Conservation (phyloP, 2,329 filamentous ascomycete species). For the Colletotrichum lindemuthianum region DNA sequence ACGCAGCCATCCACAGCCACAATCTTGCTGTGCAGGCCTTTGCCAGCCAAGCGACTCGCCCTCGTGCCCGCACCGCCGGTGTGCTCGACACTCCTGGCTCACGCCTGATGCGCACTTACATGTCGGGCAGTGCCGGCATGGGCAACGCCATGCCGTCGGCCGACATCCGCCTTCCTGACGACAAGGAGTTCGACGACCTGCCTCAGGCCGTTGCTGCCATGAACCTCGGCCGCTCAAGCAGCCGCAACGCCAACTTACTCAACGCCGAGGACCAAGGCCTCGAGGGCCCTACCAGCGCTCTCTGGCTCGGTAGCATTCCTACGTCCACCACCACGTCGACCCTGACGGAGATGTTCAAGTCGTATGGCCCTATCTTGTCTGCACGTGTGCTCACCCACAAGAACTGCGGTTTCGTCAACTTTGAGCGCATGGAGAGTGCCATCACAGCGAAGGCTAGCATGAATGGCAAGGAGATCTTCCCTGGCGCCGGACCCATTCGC, state of each 20-base stretch:
- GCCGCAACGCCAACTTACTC: conserved; percentile 74
- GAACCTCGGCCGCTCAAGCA: conserved; percentile 74
- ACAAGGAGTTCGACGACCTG: conserved; percentile 82
- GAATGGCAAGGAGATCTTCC: conserved; percentile 98
- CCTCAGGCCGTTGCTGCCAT: conserved; percentile 85
- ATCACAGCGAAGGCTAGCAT: conserved; percentile 87
- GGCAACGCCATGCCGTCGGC: conserved; percentile 80
- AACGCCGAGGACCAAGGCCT: conserved; percentile 80
- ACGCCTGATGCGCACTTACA: conserved; percentile 75
- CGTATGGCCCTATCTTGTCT: conserved; percentile 91
- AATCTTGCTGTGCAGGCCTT: conserved; percentile 95
- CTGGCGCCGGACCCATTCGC: conserved; percentile 90
- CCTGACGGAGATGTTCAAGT: conserved; percentile 91
- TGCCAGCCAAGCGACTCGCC: conserved; percentile 85
- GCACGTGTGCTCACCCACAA: conserved; percentile 96
- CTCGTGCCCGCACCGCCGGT: conserved; percentile 90
- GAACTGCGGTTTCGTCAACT: conserved; percentile 99
- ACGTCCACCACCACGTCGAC: conserved; percentile 97
- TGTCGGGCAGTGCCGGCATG: conserved; percentile 77
- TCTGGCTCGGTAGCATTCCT: conserved; percentile 98
- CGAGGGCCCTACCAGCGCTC: conserved; percentile 88
- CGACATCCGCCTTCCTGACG: conserved; percentile 79
- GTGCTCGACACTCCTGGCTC: conserved; percentile 83
- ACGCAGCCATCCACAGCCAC: conserved; percentile 84
- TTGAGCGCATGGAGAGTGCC: conserved; percentile 89